Percentiles rank a stretch among this genome's conserved stretches.
phyloP scores from a whole-genome alignment of 2,329 filamentous ascomycete genomes.

The Paecilomyces sp. region DNA sequence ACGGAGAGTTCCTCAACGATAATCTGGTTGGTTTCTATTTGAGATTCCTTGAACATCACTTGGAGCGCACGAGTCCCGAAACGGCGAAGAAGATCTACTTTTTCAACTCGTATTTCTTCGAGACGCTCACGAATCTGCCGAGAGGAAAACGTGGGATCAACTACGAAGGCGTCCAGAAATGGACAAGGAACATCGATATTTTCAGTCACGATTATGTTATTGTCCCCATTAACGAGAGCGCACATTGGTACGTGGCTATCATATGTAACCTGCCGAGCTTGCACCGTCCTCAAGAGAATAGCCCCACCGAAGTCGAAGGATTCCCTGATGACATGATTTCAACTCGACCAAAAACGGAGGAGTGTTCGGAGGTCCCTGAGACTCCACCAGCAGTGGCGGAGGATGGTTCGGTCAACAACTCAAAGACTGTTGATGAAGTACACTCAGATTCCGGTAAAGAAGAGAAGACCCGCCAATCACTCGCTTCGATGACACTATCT shows the following conservation, averaged over 20 bases:
- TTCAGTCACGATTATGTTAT: slow-evolving; percentile 83
- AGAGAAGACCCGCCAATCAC: slow-evolving; percentile 14
- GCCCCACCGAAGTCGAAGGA: slow-evolving; percentile 3
- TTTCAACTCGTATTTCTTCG: slow-evolving; percentile 90
- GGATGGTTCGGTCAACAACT: background rate
- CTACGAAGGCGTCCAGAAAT: slow-evolving; percentile 75
- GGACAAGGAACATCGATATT: slow-evolving; percentile 81
- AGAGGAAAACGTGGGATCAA: slow-evolving; percentile 58
- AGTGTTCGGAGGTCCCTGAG: slow-evolving; percentile 20
- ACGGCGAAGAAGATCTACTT: slow-evolving; percentile 66
- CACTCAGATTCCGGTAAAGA: slow-evolving; percentile 13
- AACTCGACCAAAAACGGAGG: slow-evolving; percentile 7
- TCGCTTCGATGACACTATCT: slow-evolving; percentile 22
- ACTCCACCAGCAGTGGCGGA: slow-evolving; percentile 13
- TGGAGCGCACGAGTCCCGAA: slow-evolving; percentile 50
- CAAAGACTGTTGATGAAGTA: background rate
- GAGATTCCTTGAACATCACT: slow-evolving; percentile 59
- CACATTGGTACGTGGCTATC: slow-evolving; percentile 92
- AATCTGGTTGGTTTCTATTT: slow-evolving; percentile 86
- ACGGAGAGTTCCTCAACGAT: slow-evolving; percentile 85
- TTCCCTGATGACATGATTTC: slow-evolving; percentile 6
- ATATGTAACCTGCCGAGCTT: slow-evolving; percentile 79
- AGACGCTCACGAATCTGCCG: slow-evolving; percentile 58
- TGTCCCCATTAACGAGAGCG: slow-evolving; percentile 80
- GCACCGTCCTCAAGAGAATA: slow-evolving; percentile 14